Percentiles rank a stretch among this genome's conserved stretches.
Evolutionary conservation across 192 early-diverging fungal genomes (phyloP).

Genomic region (Linnemannia exigua): DNA sequence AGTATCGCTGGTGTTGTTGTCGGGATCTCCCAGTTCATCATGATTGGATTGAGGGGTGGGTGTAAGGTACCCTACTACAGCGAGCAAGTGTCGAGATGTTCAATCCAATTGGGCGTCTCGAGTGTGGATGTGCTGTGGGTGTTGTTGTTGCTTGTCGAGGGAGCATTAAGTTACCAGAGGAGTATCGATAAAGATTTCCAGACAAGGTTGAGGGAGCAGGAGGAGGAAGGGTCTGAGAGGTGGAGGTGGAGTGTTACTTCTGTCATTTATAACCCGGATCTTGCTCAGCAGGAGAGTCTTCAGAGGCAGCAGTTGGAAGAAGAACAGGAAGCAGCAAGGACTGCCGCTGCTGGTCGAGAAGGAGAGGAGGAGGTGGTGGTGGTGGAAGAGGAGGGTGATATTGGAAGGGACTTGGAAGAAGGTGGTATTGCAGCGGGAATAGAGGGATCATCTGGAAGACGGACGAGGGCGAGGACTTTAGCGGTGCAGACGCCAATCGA

Average conservation of each 20-base stretch:
- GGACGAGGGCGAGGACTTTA: not conserved
- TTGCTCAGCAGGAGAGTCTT: slow-evolving; percentile 9
- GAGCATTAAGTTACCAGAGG: not conserved
- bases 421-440: not conserved
- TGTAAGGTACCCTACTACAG: not conserved
- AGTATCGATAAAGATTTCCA: slow-evolving; percentile 12
- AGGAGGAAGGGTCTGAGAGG: slow-evolving; percentile 17
- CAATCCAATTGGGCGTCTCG: slow-evolving; percentile 20
- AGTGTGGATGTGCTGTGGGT: slow-evolving; percentile 13
- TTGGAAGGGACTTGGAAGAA: not conserved
- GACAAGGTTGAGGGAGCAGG: slow-evolving; percentile 3
- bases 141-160: not conserved
- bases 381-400: not conserved
- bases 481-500: slow-evolving; percentile 14
- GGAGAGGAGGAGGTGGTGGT: not conserved
- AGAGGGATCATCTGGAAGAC: not conserved
- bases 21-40: slow-evolving; percentile 11
- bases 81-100: not conserved
- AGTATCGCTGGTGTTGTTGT: slow-evolving; percentile 2
- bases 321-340: not conserved
- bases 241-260: not conserved
- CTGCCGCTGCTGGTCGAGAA: not conserved
- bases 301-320: not conserved
- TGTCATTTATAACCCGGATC: slow-evolving; percentile 27
- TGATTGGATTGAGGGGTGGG: slow-evolving; percentile 15